phyloP scores from a whole-genome alignment of 2,329 filamentous ascomycete species.

The Cercospora citrullina region DNA sequence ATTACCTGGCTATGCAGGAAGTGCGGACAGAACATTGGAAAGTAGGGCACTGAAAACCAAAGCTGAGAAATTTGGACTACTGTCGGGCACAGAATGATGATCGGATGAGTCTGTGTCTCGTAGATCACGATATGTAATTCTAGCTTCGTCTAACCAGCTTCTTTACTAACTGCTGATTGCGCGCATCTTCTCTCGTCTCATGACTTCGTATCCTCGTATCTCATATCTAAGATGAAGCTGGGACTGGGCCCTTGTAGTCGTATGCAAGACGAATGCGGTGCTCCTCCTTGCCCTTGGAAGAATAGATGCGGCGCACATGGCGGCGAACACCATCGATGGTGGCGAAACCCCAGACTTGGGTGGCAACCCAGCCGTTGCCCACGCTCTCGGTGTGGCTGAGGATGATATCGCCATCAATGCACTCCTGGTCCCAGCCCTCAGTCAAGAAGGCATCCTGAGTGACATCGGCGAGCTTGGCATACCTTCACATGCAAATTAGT shows the following conservation, averaged over 20 bases:
- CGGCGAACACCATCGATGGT: slow-evolving; percentile 45
- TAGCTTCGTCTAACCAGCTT: neutral
- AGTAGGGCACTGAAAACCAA: too few relatives aligned
- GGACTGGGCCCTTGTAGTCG: slow-evolving; percentile 36
- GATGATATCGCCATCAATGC: slow-evolving; percentile 44
- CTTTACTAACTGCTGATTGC: neutral
- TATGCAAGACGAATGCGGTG: slow-evolving; percentile 47
- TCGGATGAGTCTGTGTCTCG: neutral
- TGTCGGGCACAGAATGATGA: neutral
- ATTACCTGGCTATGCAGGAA: too few relatives aligned
- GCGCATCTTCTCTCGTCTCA: neutral
- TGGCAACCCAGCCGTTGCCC: slow-evolving; percentile 55
- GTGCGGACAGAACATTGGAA: too few relatives aligned
- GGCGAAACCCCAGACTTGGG: slow-evolving; percentile 55
- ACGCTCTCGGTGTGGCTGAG: slow-evolving; percentile 54
- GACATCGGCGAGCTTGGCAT: slow-evolving; percentile 43
- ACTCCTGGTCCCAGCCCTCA: slow-evolving; percentile 61
- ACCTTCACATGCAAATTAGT: slow-evolving; percentile 25
- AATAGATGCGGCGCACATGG: slow-evolving; percentile 41
- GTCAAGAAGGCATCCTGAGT: slow-evolving; percentile 52
- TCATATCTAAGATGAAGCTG: slow-evolving; percentile 7
- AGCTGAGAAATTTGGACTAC: too few relatives aligned
- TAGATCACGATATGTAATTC: neutral
- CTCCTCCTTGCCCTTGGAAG: slow-evolving; percentile 43
- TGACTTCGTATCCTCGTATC: slow-evolving; percentile 8